phyloP scores from a whole-genome alignment of 2,329 filamentous ascomycete species.

The Aspergillus niger region DNA sequence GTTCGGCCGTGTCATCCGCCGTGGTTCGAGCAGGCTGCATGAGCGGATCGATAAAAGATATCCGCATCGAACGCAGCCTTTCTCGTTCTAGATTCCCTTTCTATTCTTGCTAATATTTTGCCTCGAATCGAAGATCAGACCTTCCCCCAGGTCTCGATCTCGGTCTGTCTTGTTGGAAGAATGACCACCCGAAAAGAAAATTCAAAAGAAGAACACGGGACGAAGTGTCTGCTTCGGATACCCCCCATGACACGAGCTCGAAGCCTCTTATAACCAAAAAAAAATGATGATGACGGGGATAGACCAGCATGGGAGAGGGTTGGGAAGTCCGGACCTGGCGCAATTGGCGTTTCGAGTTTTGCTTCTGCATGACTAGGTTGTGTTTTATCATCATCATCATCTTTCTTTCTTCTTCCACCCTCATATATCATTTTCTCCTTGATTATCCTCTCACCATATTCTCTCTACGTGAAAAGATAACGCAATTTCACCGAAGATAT shows the following conservation, averaged over 20 bases:
- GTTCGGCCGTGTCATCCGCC: conserved; percentile 68
- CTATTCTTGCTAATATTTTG: conserved; percentile 21
- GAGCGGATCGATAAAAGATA: conserved; percentile 22
- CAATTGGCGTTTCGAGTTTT: conserved; percentile 31
- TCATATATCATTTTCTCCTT: not conserved
- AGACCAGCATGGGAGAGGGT: conserved; percentile 23
- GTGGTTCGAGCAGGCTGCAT: conserved; percentile 80
- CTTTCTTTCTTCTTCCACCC: conserved; percentile 4
- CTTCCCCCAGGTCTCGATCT: not conserved
- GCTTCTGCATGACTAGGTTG: conserved; percentile 22
- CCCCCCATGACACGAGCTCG: conserved; percentile 16
- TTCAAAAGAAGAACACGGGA: conserved; percentile 12
- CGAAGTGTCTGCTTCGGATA: conserved; percentile 10
- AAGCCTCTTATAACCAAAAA: conserved; percentile 13
- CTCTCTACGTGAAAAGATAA: not conserved
- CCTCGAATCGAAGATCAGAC: conserved; percentile 9
- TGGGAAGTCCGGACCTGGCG: conserved; percentile 29
- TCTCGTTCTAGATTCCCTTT: conserved; percentile 16
- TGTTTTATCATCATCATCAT: conserved; percentile 21
- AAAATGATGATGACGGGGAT: conserved; percentile 24
- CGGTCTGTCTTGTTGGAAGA: conserved; percentile 11
- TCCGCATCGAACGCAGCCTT: not conserved
- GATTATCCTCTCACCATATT: not conserved
- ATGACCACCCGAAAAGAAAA: not conserved
- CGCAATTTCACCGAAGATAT: not conserved